phyloP scores from a whole-genome alignment of 75 land plant genomes.

The Picea sitchensis region DNA sequence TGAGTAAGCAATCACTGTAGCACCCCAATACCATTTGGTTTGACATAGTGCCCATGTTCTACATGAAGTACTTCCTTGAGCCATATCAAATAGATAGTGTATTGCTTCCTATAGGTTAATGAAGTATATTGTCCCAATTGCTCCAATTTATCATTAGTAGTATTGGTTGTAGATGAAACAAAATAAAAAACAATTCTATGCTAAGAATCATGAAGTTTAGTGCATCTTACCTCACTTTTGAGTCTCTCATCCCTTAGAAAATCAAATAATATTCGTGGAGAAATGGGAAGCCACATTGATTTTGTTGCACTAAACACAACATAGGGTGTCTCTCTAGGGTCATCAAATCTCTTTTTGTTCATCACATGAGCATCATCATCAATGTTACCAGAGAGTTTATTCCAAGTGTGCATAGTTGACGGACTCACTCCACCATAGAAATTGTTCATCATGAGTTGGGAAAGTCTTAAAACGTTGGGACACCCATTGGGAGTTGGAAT shows the following conservation, averaged over 20 bases:
- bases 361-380: no score
- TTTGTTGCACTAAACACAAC: conserved; percentile 28
- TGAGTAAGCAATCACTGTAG: no score
- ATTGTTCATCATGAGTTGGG: no score
- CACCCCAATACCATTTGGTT: background rate
- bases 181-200: background rate
- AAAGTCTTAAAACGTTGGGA: no score
- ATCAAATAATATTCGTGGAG: conserved; percentile 13
- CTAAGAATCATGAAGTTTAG: background rate
- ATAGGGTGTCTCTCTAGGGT: conserved; percentile 18
- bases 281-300: conserved; percentile 26
- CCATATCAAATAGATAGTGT: no score
- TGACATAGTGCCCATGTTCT: conserved; percentile 68
- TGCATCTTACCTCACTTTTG: conserved; percentile 15
- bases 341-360: no score
- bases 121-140: conserved; percentile 47
- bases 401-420: no score
- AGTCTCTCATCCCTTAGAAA: conserved; percentile 24
- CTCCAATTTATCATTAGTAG: background rate
- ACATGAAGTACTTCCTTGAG: no score
- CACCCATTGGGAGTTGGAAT: no score
- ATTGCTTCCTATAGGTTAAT: no score
- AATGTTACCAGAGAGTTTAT: no score
- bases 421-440: no score
- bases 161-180: background rate